Conservation (phyloP, 495 filamentous ascomycete species). For the Hamigera avellanea region DNA sequence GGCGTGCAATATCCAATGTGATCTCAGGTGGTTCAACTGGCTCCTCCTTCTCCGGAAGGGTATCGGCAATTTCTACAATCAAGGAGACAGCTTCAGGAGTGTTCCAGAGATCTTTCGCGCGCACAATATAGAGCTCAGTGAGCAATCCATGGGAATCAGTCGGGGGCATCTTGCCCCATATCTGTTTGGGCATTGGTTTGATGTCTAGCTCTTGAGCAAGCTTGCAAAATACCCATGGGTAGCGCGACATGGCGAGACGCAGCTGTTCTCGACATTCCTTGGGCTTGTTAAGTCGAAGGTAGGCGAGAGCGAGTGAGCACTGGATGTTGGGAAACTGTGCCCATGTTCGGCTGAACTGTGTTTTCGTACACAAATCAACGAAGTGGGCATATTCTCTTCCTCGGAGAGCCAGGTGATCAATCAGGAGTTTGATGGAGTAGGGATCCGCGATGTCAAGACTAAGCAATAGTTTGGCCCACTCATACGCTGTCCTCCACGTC, state of each 20-base stretch:
- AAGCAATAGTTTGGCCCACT: constrained; percentile 82
- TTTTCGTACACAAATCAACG: constrained; percentile 53
- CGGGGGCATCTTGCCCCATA: constrained; percentile 70
- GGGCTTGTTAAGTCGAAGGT: constrained; percentile 55
- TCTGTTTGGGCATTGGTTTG: constrained; percentile 54
- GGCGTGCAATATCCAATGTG: constrained; percentile 58
- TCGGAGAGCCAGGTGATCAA: constrained; percentile 76
- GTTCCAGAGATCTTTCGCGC: constrained; percentile 84
- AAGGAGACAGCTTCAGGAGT: constrained; percentile 59
- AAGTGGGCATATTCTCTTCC: constrained; percentile 66
- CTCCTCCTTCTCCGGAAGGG: constrained; percentile 25
- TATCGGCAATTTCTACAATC: constrained; percentile 60
- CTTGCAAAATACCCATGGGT: constrained; percentile 71
- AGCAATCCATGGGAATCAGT: constrained; percentile 60
- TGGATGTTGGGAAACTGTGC: constrained; percentile 48
- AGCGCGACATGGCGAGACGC: constrained; percentile 48
- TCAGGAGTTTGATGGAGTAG: constrained; percentile 62
- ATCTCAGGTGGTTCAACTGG: constrained; percentile 37
- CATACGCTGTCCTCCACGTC: constrained; percentile 85
- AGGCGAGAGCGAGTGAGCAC: constrained; percentile 63
- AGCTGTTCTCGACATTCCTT: constrained; percentile 52
- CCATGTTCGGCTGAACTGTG: constrained; percentile 40
- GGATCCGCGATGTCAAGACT: constrained; percentile 64
- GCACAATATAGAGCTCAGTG: constrained; percentile 65
- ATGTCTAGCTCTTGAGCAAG: constrained; percentile 70